A percentile compares a stretch with the other conserved stretches of the same genome.
phyloP scores from a whole-genome alignment of 441 rosid genomes.

The Pelargonium fulgidum region DNA sequence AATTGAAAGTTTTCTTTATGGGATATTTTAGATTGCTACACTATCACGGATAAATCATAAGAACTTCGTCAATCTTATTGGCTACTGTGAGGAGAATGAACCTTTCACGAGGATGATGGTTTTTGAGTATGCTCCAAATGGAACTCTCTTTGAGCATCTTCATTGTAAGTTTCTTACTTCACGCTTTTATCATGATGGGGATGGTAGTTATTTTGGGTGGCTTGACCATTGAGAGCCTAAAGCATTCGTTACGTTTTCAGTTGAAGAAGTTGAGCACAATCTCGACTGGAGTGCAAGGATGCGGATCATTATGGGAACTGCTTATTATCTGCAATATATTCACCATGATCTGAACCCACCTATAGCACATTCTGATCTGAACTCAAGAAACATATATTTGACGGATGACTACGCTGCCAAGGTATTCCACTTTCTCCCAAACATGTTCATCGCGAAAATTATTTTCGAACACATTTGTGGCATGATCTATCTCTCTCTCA shows the following conservation, averaged over 20 bases:
- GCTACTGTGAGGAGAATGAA: background rate
- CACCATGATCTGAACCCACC: slow-evolving; percentile 77
- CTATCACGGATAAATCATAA: background rate
- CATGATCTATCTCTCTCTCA: background rate
- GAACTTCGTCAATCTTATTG: background rate
- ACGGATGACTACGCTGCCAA: slow-evolving; percentile 87
- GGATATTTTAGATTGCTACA: background rate
- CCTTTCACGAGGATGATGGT: background rate
- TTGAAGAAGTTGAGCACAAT: slow-evolving; percentile 66
- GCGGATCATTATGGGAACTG: slow-evolving; percentile 72
- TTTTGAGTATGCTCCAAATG: slow-evolving; percentile 40
- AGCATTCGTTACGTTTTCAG: slow-evolving; percentile 29
- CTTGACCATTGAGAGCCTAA: background rate
- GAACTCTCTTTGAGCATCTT: slow-evolving; percentile 72
- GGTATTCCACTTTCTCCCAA: slow-evolving; percentile 23
- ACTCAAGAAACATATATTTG: slow-evolving; percentile 37
- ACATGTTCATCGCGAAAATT: background rate
- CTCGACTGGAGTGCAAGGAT: slow-evolving; percentile 73
- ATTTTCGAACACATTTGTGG: background rate
- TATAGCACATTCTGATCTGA: slow-evolving; percentile 36
- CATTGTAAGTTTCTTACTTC: slow-evolving; percentile 41
- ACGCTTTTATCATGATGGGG: background rate
- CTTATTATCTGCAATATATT: slow-evolving; percentile 72
- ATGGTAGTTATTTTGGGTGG: too few species aligned
- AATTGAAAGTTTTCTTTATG: background rate